Evolutionary conservation across 2,329 filamentous ascomycete genomes (phyloP), one percentile per base, ranked within the genome.

Genomic region (Bipolaris oryzae): DNA sequence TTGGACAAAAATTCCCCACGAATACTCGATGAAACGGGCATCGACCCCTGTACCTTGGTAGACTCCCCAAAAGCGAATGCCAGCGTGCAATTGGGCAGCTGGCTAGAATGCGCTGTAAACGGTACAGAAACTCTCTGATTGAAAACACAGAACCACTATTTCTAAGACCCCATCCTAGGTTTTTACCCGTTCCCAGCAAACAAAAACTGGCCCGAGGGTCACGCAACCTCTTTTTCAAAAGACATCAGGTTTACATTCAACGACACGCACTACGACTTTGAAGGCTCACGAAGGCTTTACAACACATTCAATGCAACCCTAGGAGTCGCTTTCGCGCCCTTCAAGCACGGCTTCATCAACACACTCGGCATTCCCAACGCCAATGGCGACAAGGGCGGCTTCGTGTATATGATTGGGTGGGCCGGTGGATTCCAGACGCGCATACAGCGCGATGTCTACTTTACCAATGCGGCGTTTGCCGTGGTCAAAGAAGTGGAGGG

Each of bases 131-230:
- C 4, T 16, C 16, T 15, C 50, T 15, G 42, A 31, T 15, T 31
- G 3, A 15, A 3, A 5, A 3, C 3, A 1, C 3, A 10, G 7
- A 3, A 1, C 7, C 5, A 1, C 15, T 2, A 3, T 31, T 35
- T 13, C 54, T 60, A 35, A 61, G 11, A 5, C 3, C 28, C n/a
- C 2, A 10, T 3, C 13, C 3, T 1, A 73, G 69, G 61, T 1
- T 74, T 74, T 56, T 74, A 74, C 43, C 72, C 71, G 1, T 74
- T 63, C 35, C 72, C 72, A 18, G 70, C 52, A 23, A 74, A 74
- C 46, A 67, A 61, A 1, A 43, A 70, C 15, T 74, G 72, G 72
- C 64, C 67, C 10, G 39, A 53, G 16, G 63, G 62, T 16, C 72
- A 67, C 42, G 58, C 64, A 10, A 20, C 49, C 4, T 58, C 68